phyloP scores from a whole-genome alignment of 2,329 filamentous ascomycete species.

The Fusarium albidum region DNA sequence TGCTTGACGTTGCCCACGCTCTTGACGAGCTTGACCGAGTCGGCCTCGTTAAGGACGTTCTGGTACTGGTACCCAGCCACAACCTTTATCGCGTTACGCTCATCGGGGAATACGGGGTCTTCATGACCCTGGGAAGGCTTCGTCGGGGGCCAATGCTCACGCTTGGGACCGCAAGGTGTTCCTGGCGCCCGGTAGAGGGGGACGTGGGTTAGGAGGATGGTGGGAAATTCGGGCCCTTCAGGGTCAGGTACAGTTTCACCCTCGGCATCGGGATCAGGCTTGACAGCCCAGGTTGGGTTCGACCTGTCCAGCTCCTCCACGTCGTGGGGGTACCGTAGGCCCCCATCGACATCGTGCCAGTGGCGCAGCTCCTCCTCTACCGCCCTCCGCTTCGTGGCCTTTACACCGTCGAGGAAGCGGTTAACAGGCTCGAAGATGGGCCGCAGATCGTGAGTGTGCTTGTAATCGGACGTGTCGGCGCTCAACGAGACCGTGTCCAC shows the following conservation, averaged over 20 bases:
- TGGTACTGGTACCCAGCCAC: conserved; percentile 92
- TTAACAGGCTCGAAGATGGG: conserved; percentile 79
- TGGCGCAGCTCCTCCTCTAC: conserved; percentile 73
- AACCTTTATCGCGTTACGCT: conserved; percentile 81
- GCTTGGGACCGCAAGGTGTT: conserved; percentile 85
- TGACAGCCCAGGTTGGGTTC: conserved; percentile 38
- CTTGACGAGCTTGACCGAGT: conserved; percentile 79
- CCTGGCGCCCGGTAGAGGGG: conserved; percentile 84
- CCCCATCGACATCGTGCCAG: conserved; percentile 67
- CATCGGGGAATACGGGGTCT: conserved; percentile 64
- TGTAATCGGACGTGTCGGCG: conserved; percentile 66
- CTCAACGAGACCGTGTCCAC: conserved; percentile 90
- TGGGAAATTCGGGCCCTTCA: conserved; percentile 73
- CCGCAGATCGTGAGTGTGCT: conserved; percentile 58
- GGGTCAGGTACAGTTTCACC: conserved; percentile 39
- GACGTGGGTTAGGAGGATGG: conserved; percentile 89
- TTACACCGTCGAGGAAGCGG: conserved; percentile 76
- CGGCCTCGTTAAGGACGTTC: conserved; percentile 82
- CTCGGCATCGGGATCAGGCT: conserved; percentile 47
- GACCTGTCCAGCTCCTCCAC: conserved; percentile 66
- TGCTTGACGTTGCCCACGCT: conserved; percentile 84
- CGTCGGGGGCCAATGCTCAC: conserved; percentile 83
- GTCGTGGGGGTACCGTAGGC: conserved; percentile 63
- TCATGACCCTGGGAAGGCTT: conserved; percentile 67
- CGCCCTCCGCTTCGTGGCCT: conserved; percentile 70